A percentile compares a stretch with the other conserved stretches of the same genome.
These are phyloP conservation scores for Cyberlindnera mrakii DNA, from an alignment of 805 yeast species.

Conservation along the genomic window DNA sequence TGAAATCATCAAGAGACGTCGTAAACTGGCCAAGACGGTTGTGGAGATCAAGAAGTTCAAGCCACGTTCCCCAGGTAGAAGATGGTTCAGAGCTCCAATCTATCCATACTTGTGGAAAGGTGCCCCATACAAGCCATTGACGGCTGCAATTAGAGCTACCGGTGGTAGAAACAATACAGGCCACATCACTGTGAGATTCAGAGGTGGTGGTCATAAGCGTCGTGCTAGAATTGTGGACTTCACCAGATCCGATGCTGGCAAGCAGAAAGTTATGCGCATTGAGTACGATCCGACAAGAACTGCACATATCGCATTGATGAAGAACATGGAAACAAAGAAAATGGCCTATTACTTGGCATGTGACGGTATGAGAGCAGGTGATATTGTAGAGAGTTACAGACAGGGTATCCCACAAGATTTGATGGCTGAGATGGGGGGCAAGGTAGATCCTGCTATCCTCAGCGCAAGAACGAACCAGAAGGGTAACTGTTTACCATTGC, in stretches of 20 bases:
- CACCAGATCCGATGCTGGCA: constrained; percentile 59
- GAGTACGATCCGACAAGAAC: constrained; percentile 96
- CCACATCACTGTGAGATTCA: constrained; percentile 82
- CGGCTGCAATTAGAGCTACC: constrained; percentile 61
- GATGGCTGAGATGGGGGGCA: constrained; percentile 81
- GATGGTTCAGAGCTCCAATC: constrained; percentile 85
- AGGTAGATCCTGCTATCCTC: constrained; percentile 84
- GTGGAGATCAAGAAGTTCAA: constrained; percentile 70
- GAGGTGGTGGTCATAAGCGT: constrained; percentile 95
- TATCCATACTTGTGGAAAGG: constrained; percentile 87
- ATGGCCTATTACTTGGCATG: constrained; percentile 82
- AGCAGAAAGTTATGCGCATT: constrained; percentile 75
- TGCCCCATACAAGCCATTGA: constrained; percentile 68
- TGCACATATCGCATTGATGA: constrained; percentile 83
- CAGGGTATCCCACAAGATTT: constrained; percentile 77
- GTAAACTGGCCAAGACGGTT: constrained; percentile 62
- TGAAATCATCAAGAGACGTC: constrained; percentile 60
- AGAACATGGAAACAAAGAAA: constrained; percentile 54
- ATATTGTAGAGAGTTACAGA: constrained; percentile 82
- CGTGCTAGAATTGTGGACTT: constrained; percentile 82
- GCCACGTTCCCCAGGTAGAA: constrained; percentile 79
- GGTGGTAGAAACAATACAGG: constrained; percentile 92
- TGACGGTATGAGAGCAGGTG: constrained; percentile 91
- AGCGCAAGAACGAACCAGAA: constrained; percentile 81
- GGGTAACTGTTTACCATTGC: constrained; percentile 91